These are phyloP conservation scores for Isatis tinctoria DNA, from an alignment of 345 rosid genomes.

Conservation along the genomic window DNA sequence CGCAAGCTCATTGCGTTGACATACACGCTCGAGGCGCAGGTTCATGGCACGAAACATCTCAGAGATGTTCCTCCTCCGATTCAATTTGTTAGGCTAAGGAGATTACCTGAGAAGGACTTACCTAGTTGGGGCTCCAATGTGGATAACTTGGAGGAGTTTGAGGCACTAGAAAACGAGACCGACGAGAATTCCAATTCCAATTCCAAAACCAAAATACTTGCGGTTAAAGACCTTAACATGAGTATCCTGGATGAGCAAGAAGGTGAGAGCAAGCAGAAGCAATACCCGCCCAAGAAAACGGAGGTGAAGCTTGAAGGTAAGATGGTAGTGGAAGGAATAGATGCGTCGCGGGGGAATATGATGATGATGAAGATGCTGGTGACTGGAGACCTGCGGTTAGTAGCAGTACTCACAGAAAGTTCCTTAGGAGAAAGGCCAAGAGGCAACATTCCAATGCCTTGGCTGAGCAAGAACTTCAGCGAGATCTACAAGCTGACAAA, in stretches of 20 bases:
- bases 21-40: slow-evolving; percentile 67
- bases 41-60: slow-evolving; percentile 65
- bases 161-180: too few species aligned
- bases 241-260: slow-evolving; percentile 42
- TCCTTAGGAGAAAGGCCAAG: slow-evolving; percentile 43
- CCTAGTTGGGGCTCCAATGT: slow-evolving; percentile 75
- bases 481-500: slow-evolving; percentile 37
- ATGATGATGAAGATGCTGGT: slow-evolving; percentile 54
- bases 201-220: slow-evolving; percentile 83
- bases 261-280: slow-evolving; percentile 35
- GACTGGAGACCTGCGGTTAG: slow-evolving; percentile 94
- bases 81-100: slow-evolving; percentile 62
- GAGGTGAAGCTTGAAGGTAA: slow-evolving; percentile 71
- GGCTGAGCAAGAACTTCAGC: slow-evolving; percentile 54
- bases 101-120: slow-evolving; percentile 76
- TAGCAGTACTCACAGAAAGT: slow-evolving; percentile 83
- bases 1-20: slow-evolving; percentile 79
- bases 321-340: slow-evolving; percentile 86
- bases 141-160: too few species aligned
- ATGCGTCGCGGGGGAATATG: slow-evolving; percentile 71
- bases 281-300: slow-evolving; percentile 50
- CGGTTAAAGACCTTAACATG: slow-evolving; percentile 63
- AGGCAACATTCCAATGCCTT: slow-evolving; percentile 43
- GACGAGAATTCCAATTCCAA: too few species aligned
- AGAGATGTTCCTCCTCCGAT: slow-evolving; percentile 82